Conservation (phyloP, 78 protist genomes). For the Dictyostelium intermedium region DNA sequence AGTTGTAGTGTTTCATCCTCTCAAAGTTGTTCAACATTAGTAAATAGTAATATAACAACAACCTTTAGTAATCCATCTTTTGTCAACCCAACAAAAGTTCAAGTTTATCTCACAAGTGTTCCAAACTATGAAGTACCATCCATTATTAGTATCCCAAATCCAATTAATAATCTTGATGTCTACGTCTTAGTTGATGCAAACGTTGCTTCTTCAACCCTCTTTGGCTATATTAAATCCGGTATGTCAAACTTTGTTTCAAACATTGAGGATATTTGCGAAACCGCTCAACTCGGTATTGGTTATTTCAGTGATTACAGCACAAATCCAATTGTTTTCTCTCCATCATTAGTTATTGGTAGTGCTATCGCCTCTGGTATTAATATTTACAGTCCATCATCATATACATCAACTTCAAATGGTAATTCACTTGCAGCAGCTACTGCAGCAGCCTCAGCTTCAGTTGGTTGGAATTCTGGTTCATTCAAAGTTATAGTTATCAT, state of each 20-base stretch:
- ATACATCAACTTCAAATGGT: not conserved
- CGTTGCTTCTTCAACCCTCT: not conserved
- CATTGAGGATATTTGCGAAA: not conserved
- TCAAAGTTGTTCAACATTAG: not conserved
- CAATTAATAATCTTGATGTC: not conserved
- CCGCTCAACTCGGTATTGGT: not conserved
- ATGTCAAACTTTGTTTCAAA: not conserved
- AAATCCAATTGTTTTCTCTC: not conserved
- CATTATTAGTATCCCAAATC: not conserved
- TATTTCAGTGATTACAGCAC: not conserved
- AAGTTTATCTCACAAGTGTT: not conserved
- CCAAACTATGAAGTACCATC: not conserved
- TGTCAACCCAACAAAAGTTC: conserved; percentile 7
- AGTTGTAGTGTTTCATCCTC: not conserved
- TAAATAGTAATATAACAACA: not conserved
- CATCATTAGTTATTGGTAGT: not conserved
- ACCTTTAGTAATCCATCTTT: not conserved
- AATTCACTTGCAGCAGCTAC: not conserved
- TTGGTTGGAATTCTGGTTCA: not conserved
- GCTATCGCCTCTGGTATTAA: not conserved
- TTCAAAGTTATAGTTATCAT: not conserved
- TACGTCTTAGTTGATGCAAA: conserved; percentile 15
- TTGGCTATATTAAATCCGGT: not conserved
- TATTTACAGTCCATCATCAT: not conserved
- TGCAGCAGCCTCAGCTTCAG: not conserved